Evolutionary conservation across 148 eudicot species (phyloP).

Genomic region (Diospyros kaki): DNA sequence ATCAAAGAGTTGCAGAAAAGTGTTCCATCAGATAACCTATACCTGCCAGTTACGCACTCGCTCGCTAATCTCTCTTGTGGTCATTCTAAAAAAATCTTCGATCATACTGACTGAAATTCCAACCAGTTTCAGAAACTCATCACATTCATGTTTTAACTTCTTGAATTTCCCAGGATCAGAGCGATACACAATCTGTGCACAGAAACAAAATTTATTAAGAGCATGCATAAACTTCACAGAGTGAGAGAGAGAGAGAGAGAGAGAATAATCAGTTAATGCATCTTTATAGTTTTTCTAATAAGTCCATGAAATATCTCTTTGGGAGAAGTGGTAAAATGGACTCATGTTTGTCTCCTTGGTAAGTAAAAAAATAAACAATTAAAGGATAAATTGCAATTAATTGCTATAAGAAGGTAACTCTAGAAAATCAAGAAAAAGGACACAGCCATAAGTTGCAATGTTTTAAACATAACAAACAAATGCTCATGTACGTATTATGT

Average conservation of each 20-base stretch:
- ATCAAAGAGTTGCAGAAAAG: neutral
- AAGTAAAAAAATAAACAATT: neutral
- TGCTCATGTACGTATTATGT: too few relatives aligned
- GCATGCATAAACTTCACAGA: conserved; percentile 13
- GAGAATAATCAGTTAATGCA: neutral
- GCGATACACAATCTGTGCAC: conserved; percentile 65
- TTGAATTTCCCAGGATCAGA: conserved; percentile 59
- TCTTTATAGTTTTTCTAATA: too few relatives aligned
- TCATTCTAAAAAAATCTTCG: conserved; percentile 18
- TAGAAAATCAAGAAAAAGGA: neutral
- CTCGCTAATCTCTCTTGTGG: conserved; percentile 25
- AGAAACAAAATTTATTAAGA: conserved; percentile 4
- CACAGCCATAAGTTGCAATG: neutral
- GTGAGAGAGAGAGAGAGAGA: neutral
- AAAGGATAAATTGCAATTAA: neutral
- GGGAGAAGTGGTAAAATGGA: neutral
- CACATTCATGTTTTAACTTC: conserved; percentile 67
- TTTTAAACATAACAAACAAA: neutral
- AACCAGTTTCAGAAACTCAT: conserved; percentile 44
- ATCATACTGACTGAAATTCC: conserved; percentile 19
- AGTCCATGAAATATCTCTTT: too few relatives aligned
- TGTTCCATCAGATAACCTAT: neutral
- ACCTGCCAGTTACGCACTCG: conserved; percentile 82
- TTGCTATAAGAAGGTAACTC: neutral
- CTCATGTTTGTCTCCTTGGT: too few relatives aligned